Evolutionary conservation across 108 stramenopile species (phyloP), one percentile per base, ranked within the genome.

Genomic region (Chaetoceros tenuissimus): DNA sequence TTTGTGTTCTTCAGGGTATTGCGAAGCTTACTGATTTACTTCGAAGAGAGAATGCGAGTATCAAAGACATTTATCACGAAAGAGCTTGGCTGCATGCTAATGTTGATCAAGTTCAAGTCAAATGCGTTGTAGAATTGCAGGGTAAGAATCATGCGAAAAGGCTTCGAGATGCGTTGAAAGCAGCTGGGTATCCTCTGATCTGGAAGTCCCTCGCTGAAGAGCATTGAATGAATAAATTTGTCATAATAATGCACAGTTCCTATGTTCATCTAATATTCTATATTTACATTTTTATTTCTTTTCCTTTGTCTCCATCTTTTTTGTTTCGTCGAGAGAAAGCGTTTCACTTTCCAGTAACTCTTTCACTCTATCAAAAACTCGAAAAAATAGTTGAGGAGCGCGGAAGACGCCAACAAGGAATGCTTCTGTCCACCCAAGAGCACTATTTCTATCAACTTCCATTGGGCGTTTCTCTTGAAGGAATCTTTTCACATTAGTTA

Each of bases 41-140:
- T 8, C 57, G 76, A 24, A 69, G 84, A 24, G 24, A 68, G 24
- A 91, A 89, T 21, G 97, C 88, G 13, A 74, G 72, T 52, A 93
- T 98, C 51, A 89, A 93, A 58, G 97, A 98, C 57, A 96, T 96
- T 51, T 96, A 93, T 73, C 97, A 98, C 72, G 95, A 98, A 76
- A 80, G 97, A 22, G 92, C 95, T n/a, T 98, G 96, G 87, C 80
- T 98, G 28, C 80, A 95, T 60, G 62, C 81, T 22, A 75, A 73
- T 55, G 90, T 96, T 25, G 92, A 94, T 60, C 85, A 89, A 53
- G 97, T 98, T 20, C 81, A 92, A 34, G 89, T 96, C 28, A 92
- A 94, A 64, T 83, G 79, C 48, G 87, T 93, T 24, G 77, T 93
- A 22, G 92, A 93, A 59, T 55, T 92, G 28, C 76, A 87, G 58